Conservation (phyloP, 2,329 filamentous ascomycete genomes). For the Aspergillus calidoustus region DNA sequence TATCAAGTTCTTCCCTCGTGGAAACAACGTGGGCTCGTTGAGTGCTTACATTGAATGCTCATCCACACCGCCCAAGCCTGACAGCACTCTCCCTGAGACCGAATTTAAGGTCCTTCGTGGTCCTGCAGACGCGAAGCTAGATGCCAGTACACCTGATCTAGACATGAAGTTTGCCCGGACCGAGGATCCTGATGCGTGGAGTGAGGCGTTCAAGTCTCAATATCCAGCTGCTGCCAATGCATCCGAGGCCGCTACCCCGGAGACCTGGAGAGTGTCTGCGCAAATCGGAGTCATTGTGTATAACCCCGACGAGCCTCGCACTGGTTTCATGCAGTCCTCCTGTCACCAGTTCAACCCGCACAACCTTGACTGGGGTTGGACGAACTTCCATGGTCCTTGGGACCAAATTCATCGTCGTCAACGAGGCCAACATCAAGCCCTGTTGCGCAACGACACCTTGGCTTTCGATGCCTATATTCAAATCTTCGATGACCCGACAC, state of each 20-base stretch:
- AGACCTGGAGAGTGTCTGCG: constrained; percentile 57
- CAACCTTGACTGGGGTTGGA: constrained; percentile 67
- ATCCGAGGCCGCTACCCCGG: constrained; percentile 18
- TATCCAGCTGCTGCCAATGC: constrained; percentile 26
- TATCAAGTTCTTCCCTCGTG: constrained; percentile 67
- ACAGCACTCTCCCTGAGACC: constrained; percentile 42
- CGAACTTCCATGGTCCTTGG: constrained; percentile 63
- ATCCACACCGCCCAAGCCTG: constrained; percentile 49
- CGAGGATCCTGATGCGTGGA: constrained; percentile 35
- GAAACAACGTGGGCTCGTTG: constrained; percentile 62
- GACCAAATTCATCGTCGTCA: constrained; percentile 63
- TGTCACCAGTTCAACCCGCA: constrained; percentile 63
- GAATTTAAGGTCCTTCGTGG: constrained; percentile 49
- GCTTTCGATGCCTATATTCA: constrained; percentile 66
- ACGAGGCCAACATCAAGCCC: constrained; percentile 60
- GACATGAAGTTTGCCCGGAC: constrained; percentile 37
- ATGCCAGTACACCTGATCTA: constrained; percentile 35
- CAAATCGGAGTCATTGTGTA: constrained; percentile 66
- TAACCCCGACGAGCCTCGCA: constrained; percentile 66
- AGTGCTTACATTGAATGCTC: constrained; percentile 67
- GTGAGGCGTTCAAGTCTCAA: constrained; percentile 35
- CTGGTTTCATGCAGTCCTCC: constrained; percentile 60
- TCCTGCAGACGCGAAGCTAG: constrained; percentile 40
- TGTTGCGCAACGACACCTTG: constrained; percentile 65
- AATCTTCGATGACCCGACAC: constrained; percentile 63